Percentiles rank a stretch among this genome's conserved stretches.
These are phyloP conservation scores for Ambrosiella beaveri DNA, from an alignment of 2,329 filamentous ascomycete genomes.

Conservation along the genomic window DNA sequence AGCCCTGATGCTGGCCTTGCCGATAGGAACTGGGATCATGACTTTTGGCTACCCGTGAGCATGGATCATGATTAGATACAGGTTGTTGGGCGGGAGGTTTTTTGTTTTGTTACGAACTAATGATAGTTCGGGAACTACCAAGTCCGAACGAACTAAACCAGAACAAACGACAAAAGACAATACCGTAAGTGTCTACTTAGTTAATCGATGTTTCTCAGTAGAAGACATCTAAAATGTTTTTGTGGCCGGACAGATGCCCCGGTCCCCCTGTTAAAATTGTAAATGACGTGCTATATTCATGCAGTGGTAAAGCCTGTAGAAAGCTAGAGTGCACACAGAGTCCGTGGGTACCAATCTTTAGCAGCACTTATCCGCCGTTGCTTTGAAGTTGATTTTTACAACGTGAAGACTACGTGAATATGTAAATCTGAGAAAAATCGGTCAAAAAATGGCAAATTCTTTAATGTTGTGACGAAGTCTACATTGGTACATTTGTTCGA, in stretches of 20 bases:
- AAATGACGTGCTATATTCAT: neutral
- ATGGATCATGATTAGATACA: neutral
- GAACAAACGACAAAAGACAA: no score
- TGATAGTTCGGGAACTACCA: neutral
- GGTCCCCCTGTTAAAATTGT: no score
- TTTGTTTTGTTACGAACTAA: neutral
- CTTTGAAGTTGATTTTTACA: neutral
- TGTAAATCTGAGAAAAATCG: neutral
- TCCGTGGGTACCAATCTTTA: neutral
- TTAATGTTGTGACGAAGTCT: no score
- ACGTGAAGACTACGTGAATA: neutral
- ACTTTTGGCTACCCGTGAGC: neutral
- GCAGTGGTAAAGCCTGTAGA: neutral
- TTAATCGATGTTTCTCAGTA: no score
- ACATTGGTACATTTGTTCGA: no score
- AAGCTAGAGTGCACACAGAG: neutral
- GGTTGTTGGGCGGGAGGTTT: neutral
- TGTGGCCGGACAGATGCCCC: no score
- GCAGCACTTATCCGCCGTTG: neutral
- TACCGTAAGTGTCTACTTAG: no score
- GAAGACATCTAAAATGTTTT: no score
- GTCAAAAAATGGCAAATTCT: no score
- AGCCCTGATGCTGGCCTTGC: neutral
- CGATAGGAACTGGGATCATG: neutral
- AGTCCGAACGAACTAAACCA: neutral